Evolutionary conservation across 768 basidiomycete genomes (phyloP).

Genomic region (Amanita jacksonii): DNA sequence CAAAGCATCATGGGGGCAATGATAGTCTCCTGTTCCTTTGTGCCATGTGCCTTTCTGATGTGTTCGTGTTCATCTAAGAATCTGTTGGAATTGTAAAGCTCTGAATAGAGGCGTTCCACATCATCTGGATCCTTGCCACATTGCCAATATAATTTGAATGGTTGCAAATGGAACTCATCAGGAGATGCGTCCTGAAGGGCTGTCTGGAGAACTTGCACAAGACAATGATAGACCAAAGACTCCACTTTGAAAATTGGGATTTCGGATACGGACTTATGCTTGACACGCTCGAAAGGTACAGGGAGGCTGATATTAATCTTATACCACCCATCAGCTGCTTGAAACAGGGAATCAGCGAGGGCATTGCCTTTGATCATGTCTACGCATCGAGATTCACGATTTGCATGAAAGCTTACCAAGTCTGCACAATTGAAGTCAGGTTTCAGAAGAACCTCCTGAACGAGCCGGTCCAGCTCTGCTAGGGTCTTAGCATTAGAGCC

Average conservation of each 20-base stretch:
- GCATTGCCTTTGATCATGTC: not conserved
- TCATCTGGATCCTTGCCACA: not conserved
- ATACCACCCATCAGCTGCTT: constrained; percentile 16
- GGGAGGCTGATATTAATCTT: constrained; percentile 13
- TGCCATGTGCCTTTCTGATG: not conserved
- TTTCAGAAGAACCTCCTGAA: not conserved
- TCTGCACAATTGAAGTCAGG: not conserved
- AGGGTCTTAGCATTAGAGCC: not conserved
- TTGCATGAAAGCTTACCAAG: not conserved
- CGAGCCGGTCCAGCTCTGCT: not conserved
- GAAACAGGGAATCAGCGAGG: not conserved
- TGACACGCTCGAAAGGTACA: constrained; percentile 13
- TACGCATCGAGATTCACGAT: not conserved
- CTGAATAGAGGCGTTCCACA: not conserved
- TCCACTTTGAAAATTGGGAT: constrained; percentile 16
- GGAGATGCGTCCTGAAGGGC: no score
- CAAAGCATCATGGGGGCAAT: not conserved
- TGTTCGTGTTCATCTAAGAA: not conserved
- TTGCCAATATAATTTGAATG: not conserved
- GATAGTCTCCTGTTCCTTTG: not conserved
- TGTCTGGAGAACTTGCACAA: constrained; percentile 18
- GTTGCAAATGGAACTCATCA: constrained; percentile 9
- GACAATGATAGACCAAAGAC: constrained; percentile 17
- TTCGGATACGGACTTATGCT: constrained; percentile 13
- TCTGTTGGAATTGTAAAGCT: not conserved